Percentiles rank a stretch among this genome's conserved stretches.
Evolutionary conservation across 2,329 filamentous ascomycete genomes (phyloP).

Genomic region (Exophiala phaeomuriformis): DNA sequence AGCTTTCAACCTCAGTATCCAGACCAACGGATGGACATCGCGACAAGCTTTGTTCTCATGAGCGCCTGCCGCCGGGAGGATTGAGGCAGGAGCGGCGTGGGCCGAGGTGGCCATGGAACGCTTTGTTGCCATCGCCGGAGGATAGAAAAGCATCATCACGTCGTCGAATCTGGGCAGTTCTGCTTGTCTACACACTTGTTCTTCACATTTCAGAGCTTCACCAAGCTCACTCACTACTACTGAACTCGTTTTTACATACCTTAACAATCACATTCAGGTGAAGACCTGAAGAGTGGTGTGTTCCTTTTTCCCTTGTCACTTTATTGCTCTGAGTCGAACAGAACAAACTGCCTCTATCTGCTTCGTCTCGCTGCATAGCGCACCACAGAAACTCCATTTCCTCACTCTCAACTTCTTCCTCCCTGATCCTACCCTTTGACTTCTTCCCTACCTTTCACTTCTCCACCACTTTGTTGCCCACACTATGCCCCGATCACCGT

Average conservation of each 20-base stretch:
- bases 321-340: background rate
- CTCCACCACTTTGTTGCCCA: background rate
- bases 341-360: background rate
- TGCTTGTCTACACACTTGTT: background rate
- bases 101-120: background rate
- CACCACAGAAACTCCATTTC: background rate
- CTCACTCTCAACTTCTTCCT: background rate
- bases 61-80: constrained; percentile 3
- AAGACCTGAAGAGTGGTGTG: background rate
- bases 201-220: background rate
- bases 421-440: background rate
- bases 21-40: constrained; percentile 11
- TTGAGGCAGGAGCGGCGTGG: constrained; percentile 1
- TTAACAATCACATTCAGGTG: background rate
- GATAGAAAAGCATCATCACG: constrained; percentile 10
- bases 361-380: background rate
- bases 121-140: constrained; percentile 7
- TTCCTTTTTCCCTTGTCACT: background rate
- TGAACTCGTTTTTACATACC: too few relatives aligned
- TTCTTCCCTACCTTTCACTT: background rate
- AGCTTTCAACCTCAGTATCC: constrained; percentile 12
- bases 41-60: constrained; percentile 5
- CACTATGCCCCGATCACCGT: constrained; percentile 11
- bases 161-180: background rate
- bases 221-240: background rate